Base-by-base conservation (phyloP, 768 basidiomycete species). In the Terana coerulea region DNA sequence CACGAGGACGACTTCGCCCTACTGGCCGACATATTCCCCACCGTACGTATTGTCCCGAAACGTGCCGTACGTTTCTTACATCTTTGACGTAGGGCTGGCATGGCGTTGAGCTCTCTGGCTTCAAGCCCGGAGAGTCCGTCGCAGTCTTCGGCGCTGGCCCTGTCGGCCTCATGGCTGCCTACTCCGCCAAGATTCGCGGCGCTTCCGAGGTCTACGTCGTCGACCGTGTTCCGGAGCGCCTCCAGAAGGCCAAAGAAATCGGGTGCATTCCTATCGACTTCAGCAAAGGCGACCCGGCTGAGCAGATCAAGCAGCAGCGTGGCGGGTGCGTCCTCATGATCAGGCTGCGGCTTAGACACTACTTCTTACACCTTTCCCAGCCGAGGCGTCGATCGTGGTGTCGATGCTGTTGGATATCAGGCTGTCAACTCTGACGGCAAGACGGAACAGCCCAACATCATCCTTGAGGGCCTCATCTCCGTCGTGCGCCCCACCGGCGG, bases 141-240 rank as follows among this genome's bases (percentile, higher is more conserved):
- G 78, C 67, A 3, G 74, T 81, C 17, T 80, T 78, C 51, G 79
- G 79, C 15, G 79, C 75, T 7, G 79, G 75, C 7, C 76, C 75
- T 9, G 75, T 77, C 12, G 79, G 79, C 1, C 72, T 81, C 30
- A 81, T 81, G 79, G 78, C 79, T 1, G 79, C 78, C 0, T 80
- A 81, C 57, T 78, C 77, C 31, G 79, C 79, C 1, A 58, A 70
- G 5, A 61, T 80, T 1, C 74, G 77, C 25, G 79, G 79, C 29
- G 78, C 79, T 0, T 69, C 77, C 1, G 69, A 75, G 25, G 74
- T 80, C 8, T 80, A 78, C 54, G 76, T 80, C 19, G 77, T 81
- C 21, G 79, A 80, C 59, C 75, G 77, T 48, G 78, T 82, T 3
- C 68, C 75, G 1, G 80, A 80, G 64, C 67, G 79, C 7, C 67